Evolutionary conservation across 2,329 filamentous ascomycete genomes (phyloP), one percentile per base, ranked within the genome.

Genomic region (Alternaria viburni): DNA sequence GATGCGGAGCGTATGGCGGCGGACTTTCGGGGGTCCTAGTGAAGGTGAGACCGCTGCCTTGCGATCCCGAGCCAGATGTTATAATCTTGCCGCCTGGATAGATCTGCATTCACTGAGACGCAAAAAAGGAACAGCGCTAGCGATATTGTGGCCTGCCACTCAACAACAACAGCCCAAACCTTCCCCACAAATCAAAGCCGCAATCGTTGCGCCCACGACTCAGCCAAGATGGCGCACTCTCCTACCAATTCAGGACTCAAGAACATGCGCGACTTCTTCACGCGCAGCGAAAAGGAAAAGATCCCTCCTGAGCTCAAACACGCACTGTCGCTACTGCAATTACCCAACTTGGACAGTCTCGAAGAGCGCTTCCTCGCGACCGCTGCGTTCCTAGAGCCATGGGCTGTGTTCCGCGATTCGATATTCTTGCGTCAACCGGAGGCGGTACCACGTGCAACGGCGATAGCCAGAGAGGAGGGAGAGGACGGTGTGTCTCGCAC

Each of bases 321-420:
- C 19, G 72, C 77, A 1, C 70, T 79, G 9, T n/a, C 64, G 2
- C 68, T 74, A 5, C 69, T 79, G 17, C 23, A 69, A 3, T 52
- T 78, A 10, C 54, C 57, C 4, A 63, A 59, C 21, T 55, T 75
- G 9, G 60, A 69, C 9, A 72, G 52, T 2, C 67, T 79, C 11
- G 74, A 79, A 45, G 62, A 74, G 46, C 67, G 67, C 19, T 69
- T 79, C n/a, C 72, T 79, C 21, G 61, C 57, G 3, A 69, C 60
- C 2, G 67, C 71, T 15, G 74, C 74, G 0, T 79, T 79, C 26
- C 69, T 79, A 21, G 61, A 56, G 13, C 77, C 77, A 15, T 79
- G 76, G 76, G 59, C 69, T 1, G 47, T 70, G 0, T 79, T 74
- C 54, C 75, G 77, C 44, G 77, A 79, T 60, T 57, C 52, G 7